These are phyloP conservation scores for Polyplosphaeria fusca DNA, from an alignment of 495 filamentous ascomycete species.

Conservation along the genomic window DNA sequence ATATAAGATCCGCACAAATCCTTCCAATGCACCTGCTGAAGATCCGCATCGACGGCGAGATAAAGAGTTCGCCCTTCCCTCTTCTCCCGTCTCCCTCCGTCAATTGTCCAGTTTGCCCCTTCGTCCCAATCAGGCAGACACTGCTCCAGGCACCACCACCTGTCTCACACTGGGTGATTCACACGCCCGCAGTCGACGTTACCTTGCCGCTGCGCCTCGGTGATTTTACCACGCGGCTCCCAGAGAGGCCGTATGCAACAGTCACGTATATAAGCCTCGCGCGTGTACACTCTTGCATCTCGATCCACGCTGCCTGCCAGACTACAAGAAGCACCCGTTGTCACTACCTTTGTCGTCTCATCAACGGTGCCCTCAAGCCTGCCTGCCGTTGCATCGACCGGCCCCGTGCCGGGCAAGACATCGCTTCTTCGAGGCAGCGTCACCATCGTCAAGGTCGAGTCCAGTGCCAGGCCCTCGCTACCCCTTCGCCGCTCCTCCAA, in stretches of 20 bases:
- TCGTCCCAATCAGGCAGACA: slow-evolving; percentile 16
- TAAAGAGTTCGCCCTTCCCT: slow-evolving; percentile 2
- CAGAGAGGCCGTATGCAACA: slow-evolving; percentile 28
- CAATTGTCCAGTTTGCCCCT: not conserved
- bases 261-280: slow-evolving; percentile 37
- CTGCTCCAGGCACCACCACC: slow-evolving; percentile 26
- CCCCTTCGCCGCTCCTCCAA: slow-evolving; percentile 16
- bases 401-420: slow-evolving; percentile 35
- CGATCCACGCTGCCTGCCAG: slow-evolving; percentile 10
- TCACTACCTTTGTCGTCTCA: slow-evolving; percentile 12
- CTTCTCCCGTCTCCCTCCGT: slow-evolving; percentile 1
- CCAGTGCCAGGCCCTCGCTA: slow-evolving; percentile 22
- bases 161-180: slow-evolving; percentile 35
- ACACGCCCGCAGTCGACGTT: slow-evolving; percentile 21
- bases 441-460: slow-evolving; percentile 30
- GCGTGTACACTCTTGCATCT: slow-evolving; percentile 16
- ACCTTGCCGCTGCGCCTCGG: slow-evolving; percentile 28
- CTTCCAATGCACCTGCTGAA: slow-evolving; percentile 3
- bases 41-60: not conserved
- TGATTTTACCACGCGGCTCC: slow-evolving; percentile 34
- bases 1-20: slow-evolving; percentile 25
- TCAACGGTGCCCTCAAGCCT: slow-evolving; percentile 11
- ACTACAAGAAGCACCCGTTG: slow-evolving; percentile 25
- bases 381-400: slow-evolving; percentile 30
- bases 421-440: slow-evolving; percentile 16